Conservation (phyloP, 2,329 filamentous ascomycete species). For the Aspergillus sp. region DNA sequence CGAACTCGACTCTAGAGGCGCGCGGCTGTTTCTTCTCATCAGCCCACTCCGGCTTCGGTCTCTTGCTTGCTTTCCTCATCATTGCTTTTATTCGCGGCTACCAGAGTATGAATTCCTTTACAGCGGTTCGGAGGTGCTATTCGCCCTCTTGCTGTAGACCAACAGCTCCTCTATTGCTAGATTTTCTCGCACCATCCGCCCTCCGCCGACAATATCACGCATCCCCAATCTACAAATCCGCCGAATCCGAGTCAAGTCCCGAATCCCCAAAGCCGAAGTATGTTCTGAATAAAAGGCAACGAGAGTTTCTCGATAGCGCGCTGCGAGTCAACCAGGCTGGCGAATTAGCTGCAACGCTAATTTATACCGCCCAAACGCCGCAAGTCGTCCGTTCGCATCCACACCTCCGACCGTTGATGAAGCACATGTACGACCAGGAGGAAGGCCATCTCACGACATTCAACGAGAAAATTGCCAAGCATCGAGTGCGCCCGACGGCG, state of each 20-base stretch:
- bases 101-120: constrained; percentile 25
- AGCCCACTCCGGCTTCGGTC: constrained; percentile 1
- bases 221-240: constrained; percentile 28
- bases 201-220: constrained; percentile 26
- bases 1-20: constrained; percentile 25
- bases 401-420: constrained; percentile 85
- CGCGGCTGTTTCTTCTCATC: constrained; percentile 24
- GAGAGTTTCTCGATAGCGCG: constrained; percentile 72
- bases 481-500: constrained; percentile 86
- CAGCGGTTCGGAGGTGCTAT: constrained; percentile 22
- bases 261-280: constrained; percentile 40
- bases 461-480: constrained; percentile 76
- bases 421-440: constrained; percentile 98
- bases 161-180: constrained; percentile 29
- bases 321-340: constrained; percentile 96
- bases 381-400: constrained; percentile 77
- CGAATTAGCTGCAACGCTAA: constrained; percentile 92
- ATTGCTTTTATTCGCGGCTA: neutral
- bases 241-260: constrained; percentile 22
- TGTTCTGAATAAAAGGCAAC: constrained; percentile 68
- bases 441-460: constrained; percentile 82
- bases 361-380: constrained; percentile 87
- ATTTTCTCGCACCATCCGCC: constrained; percentile 37
- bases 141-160: constrained; percentile 15
- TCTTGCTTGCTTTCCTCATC: neutral